Evolutionary conservation across 768 basidiomycete species (phyloP), one percentile per base, ranked within the genome.

Genomic region (Tulasnella sp.): DNA sequence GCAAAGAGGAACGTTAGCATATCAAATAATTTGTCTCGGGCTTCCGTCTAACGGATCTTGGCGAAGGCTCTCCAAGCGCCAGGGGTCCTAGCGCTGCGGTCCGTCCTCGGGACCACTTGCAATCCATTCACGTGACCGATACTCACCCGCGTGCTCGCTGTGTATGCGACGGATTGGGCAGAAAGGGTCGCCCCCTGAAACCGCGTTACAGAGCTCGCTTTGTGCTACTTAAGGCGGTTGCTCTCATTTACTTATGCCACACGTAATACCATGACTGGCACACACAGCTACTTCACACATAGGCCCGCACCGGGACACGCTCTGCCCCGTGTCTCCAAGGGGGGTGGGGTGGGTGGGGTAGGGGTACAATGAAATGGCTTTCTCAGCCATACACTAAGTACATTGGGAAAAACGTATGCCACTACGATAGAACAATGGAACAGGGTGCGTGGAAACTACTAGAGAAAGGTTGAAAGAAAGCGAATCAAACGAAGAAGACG

Each of bases 391-490:
- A 69, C 31, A 69, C 64, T 69, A 37, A 18, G 31, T 69, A 69
- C 64, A 69, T 69, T 69, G 11, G 64, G 64, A 54, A 69, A 69
- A 69, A 31, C 64, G 24, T 69, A 69, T 69, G 64, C 64, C 64
- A 69, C 64, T 11, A 28, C 34, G 31, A 69, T 28, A 69, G 34
- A 69, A 69, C 34, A 20, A 69, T 69, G 64, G 64, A 69, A 69
- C 64, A 37, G 34, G 64, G 64, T 28, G 64, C 64, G 28, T 69
- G 64, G 64, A 69, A 69, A 69, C 64, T 69, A 69, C 64, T 28
- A 34, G 64, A 69, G 64, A 69, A 69, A 37, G 64, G 64, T 37
- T 69, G 64, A 37, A 69, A 31, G 31, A 69, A 69, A 34, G n/a
- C 34, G n/a, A 75, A 75, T 42, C 75, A 31, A 44, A 76, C 34